A percentile compares a stretch with the other conserved stretches of the same genome.
These are phyloP conservation scores for Trifolium dubium DNA, from an alignment of 306 rosid species.

Conservation along the genomic window DNA sequence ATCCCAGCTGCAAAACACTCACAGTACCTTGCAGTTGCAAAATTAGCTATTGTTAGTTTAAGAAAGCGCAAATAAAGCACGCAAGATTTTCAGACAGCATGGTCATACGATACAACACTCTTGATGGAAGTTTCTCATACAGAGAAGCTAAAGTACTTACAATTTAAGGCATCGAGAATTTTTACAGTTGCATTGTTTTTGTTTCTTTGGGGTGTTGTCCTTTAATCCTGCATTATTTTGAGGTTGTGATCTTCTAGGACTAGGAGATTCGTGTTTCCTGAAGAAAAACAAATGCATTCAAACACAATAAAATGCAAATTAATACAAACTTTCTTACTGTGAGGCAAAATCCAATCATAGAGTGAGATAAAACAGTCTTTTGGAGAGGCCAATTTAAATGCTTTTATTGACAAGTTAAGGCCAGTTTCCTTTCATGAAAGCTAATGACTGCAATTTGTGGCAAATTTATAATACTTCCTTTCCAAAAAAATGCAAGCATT, in stretches of 20 bases:
- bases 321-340: conserved; percentile 9
- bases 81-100: conserved; percentile 21
- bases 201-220: conserved; percentile 84
- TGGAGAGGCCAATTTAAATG: conserved; percentile 15
- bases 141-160: conserved; percentile 57
- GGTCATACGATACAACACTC: conserved; percentile 18
- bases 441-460: conserved; percentile 24
- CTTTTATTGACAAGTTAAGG: conserved; percentile 12
- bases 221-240: conserved; percentile 54
- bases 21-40: conserved; percentile 68
- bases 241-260: conserved; percentile 60
- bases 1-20: conserved; percentile 86
- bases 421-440: conserved; percentile 12
- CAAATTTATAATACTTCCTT: conserved; percentile 18
- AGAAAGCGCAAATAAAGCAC: background rate
- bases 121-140: conserved; percentile 12
- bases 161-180: conserved; percentile 91
- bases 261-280: conserved; percentile 82
- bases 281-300: conserved; percentile 41
- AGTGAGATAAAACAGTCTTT: conserved; percentile 16
- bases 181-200: conserved; percentile 89
- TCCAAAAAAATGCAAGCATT: conserved; percentile 24
- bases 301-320: conserved; percentile 31
- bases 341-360: conserved; percentile 7
- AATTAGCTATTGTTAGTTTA: conserved; percentile 29